Percentiles rank a stretch among this genome's conserved stretches.
phyloP scores from a whole-genome alignment of 257 asterid species.

The Apocynum venetum region DNA sequence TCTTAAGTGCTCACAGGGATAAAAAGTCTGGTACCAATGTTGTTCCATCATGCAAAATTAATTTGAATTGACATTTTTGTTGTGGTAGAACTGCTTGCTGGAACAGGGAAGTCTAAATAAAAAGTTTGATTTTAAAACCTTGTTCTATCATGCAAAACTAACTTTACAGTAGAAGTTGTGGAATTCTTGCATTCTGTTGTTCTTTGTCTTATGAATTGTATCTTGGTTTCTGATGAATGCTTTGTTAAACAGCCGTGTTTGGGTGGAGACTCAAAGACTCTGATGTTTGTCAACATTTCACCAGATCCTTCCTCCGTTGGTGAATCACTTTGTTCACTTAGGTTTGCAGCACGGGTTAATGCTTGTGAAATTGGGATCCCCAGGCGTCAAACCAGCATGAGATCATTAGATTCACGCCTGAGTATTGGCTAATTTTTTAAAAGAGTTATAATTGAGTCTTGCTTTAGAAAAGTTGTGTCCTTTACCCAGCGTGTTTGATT shows the following conservation, averaged over 20 bases:
- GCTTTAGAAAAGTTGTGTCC: conserved; percentile 31
- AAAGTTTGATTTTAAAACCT: background rate
- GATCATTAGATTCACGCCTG: conserved; percentile 66
- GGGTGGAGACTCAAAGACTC: conserved; percentile 92
- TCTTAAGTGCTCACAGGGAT: background rate
- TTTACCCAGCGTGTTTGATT: conserved; percentile 32
- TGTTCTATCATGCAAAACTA: background rate
- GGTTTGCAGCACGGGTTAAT: conserved; percentile 91
- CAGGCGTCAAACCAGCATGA: conserved; percentile 78
- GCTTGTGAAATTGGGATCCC: conserved; percentile 96
- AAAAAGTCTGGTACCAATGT: background rate
- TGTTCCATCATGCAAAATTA: background rate
- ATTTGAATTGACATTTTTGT: too few species aligned
- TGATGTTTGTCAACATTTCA: conserved; percentile 90
- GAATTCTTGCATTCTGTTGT: background rate
- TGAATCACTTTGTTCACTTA: conserved; percentile 91
- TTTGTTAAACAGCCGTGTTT: conserved; percentile 73
- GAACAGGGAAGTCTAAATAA: background rate
- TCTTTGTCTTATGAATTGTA: background rate
- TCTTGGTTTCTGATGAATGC: conserved; percentile 15
- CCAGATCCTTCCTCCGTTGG: conserved; percentile 80
- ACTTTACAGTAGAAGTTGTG: background rate
- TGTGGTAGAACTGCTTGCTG: background rate
- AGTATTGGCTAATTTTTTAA: conserved; percentile 64
- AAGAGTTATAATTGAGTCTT: conserved; percentile 15